These are phyloP conservation scores for Gracilaria caudata DNA, from an alignment of 23 red algal genomes.

Conservation along the genomic window DNA sequence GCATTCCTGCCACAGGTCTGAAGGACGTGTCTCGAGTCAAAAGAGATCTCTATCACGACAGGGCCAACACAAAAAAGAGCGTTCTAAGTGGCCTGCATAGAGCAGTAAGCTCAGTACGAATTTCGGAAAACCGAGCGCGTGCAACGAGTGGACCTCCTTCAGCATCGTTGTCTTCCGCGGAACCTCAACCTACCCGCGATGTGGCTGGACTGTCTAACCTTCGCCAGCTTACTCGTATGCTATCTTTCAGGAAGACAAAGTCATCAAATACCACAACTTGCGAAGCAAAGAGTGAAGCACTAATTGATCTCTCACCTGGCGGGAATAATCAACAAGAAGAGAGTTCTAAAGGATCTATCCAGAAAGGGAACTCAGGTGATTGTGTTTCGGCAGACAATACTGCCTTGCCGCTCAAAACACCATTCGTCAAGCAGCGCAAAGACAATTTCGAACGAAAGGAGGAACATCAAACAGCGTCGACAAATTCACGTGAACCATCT, in stretches of 20 bases:
- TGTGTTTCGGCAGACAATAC: no score
- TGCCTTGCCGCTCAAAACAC: no score
- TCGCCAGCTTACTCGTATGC: neutral
- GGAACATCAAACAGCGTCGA: no score
- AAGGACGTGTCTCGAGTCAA: constrained; percentile 37
- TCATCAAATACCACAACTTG: neutral
- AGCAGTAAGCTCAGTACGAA: constrained; percentile 43
- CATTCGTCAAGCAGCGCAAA: no score
- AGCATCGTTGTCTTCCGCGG: neutral
- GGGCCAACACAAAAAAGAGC: constrained; percentile 3
- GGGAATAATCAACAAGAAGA: neutral
- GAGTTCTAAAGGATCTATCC: neutral
- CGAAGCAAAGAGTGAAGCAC: neutral
- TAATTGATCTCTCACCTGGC: neutral
- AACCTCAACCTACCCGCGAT: neutral
- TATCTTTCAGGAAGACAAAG: constrained; percentile 19
- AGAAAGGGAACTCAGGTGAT: no score
- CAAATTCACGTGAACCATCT: neutral
- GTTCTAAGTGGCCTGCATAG: constrained; percentile 28
- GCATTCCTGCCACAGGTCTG: constrained; percentile 20
- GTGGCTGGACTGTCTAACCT: neutral
- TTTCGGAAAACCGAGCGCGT: neutral
- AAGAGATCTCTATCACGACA: constrained; percentile 57
- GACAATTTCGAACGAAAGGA: no score
- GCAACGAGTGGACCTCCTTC: neutral